Evolutionary conservation across 78 protist genomes (phyloP).

Genomic region (Tieghemostelium lacteum): DNA sequence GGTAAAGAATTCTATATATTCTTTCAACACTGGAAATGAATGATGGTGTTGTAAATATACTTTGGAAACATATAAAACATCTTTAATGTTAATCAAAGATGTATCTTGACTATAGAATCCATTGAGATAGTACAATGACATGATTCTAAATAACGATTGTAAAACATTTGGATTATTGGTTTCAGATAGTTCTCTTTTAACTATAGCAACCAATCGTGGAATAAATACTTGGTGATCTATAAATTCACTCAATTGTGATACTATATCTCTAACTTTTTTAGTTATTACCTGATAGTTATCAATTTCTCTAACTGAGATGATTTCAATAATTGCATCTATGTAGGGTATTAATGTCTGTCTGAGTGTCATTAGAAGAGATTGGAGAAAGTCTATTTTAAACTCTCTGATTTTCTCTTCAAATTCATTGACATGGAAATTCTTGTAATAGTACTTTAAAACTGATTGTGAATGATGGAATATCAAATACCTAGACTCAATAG

Average conservation of each 20-base stretch:
- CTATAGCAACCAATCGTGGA: neutral
- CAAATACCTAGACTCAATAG: neutral
- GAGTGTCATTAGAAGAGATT: constrained; percentile 15
- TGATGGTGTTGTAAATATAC: too few relatives aligned
- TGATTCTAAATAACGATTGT: neutral
- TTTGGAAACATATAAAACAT: too few relatives aligned
- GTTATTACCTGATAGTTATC: constrained; percentile 13
- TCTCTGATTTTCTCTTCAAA: constrained; percentile 41
- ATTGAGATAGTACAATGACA: too few relatives aligned
- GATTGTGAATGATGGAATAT: constrained; percentile 1
- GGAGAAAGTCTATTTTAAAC: constrained; percentile 16
- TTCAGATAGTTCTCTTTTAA: neutral
- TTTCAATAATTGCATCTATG: constrained; percentile 55
- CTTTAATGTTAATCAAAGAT: too few relatives aligned
- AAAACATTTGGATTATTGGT: neutral
- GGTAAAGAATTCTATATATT: too few relatives aligned
- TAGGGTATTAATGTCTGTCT: neutral
- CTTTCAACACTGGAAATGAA: too few relatives aligned
- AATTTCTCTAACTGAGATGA: neutral
- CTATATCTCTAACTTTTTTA: constrained; percentile 1
- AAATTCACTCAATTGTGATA: neutral
- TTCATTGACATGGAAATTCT: constrained; percentile 27
- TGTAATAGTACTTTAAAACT: constrained; percentile 17
- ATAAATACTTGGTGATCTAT: neutral
- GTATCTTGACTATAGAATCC: too few relatives aligned